Conservation (phyloP, 495 filamentous ascomycete genomes). For the Hypomontagnella monticulosa region DNA sequence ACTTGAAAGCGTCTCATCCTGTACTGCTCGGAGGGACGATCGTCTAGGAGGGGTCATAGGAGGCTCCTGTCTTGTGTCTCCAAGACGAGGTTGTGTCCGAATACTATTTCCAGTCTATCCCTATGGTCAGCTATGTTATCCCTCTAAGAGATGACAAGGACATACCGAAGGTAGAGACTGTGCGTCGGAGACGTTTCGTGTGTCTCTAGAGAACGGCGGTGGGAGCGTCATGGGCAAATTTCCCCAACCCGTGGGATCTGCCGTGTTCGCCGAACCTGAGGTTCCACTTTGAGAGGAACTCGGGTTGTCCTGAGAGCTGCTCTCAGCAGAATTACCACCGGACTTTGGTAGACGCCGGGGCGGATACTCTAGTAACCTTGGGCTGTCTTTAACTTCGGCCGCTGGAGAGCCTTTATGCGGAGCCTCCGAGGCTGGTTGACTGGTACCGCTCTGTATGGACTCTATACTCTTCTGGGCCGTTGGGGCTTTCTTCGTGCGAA, state of each 20-base stretch:
- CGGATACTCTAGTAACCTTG: constrained; percentile 20
- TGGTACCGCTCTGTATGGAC: constrained; percentile 20
- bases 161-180: constrained; percentile 59
- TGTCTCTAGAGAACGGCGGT: constrained; percentile 53
- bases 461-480: constrained; percentile 12
- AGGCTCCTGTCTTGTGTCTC: constrained; percentile 20
- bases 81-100: constrained; percentile 8
- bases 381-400: constrained; percentile 17
- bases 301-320: constrained; percentile 20
- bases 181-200: constrained; percentile 61
- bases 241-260: constrained; percentile 21
- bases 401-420: constrained; percentile 8
- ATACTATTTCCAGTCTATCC: constrained; percentile 18
- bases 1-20: constrained; percentile 18
- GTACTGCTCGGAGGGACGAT: constrained; percentile 29
- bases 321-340: constrained; percentile 16
- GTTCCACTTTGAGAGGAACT: constrained; percentile 31
- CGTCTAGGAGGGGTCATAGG: constrained; percentile 41
- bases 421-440: constrained; percentile 8
- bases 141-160: background rate
- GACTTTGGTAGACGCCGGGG: constrained; percentile 29
- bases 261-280: constrained; percentile 11
- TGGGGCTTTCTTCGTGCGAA: constrained; percentile 23
- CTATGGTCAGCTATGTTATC: constrained; percentile 40
- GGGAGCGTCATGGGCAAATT: constrained; percentile 49